Evolutionary conservation across 257 asterid genomes (phyloP).

Genomic region (Gentiana dahurica): DNA sequence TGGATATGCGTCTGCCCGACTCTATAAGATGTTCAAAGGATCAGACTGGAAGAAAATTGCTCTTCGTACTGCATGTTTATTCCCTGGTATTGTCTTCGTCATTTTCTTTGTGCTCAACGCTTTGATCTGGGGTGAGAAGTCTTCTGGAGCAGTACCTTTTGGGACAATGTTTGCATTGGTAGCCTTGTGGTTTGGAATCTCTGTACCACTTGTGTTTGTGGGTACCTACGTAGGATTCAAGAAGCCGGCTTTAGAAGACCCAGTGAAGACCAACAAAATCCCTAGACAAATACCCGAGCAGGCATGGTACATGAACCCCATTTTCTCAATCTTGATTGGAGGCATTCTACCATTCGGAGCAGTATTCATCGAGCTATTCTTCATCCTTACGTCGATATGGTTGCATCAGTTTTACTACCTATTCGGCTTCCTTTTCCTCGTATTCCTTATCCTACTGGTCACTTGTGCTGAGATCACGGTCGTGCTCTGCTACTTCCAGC

Average conservation of each 20-base stretch:
- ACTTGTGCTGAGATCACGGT: slow-evolving; percentile 87
- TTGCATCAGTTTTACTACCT: slow-evolving; percentile 84
- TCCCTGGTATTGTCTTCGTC: slow-evolving; percentile 54
- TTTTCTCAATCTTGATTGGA: slow-evolving; percentile 69
- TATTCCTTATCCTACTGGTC: slow-evolving; percentile 61
- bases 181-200: slow-evolving; percentile 75
- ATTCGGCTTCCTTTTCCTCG: slow-evolving; percentile 78
- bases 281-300: slow-evolving; percentile 87
- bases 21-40: slow-evolving; percentile 88
- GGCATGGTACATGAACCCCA: slow-evolving; percentile 83
- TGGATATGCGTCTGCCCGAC: slow-evolving; percentile 75
- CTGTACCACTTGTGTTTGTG: slow-evolving; percentile 79
- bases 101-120: slow-evolving; percentile 72
- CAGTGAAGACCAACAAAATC: slow-evolving; percentile 83
- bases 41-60: slow-evolving; percentile 85
- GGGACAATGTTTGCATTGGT: slow-evolving; percentile 82
- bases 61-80: slow-evolving; percentile 63
- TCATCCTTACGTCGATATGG: slow-evolving; percentile 92
- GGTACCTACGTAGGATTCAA: slow-evolving; percentile 71
- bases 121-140: slow-evolving; percentile 80
- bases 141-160: slow-evolving; percentile 89
- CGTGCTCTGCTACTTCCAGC: slow-evolving; percentile 90
- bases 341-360: slow-evolving; percentile 97
- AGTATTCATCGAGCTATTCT: slow-evolving; percentile 75
- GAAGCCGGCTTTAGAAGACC: slow-evolving; percentile 77